Evolutionary conservation across 805 yeast genomes (phyloP), one percentile per base, ranked within the genome.

Genomic region (Sugiyamaella smithiae): DNA sequence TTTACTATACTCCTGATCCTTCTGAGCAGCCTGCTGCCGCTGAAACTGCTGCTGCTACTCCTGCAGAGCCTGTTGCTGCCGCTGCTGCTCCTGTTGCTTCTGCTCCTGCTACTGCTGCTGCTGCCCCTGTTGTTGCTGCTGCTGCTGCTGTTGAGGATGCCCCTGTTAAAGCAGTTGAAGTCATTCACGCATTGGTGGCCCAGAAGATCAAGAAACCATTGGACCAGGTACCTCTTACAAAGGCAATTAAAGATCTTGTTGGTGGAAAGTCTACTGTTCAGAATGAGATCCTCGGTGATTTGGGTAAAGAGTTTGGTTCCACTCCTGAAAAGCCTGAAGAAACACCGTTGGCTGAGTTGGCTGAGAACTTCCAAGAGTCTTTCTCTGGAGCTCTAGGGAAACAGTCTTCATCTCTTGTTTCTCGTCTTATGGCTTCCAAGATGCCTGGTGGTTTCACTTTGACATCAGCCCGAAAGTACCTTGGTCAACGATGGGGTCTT

Each of bases 311-410:
- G 73, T 93, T 93, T 65, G 97, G 98, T 62, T 72, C 93, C 40
- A 90, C 97, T 43, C 99, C 99, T 37, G 99, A 93, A 72, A 93
- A 93, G 72, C 97, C 99, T 54, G 99, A 93, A 73, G 99, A 93
- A 66, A 86, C 96, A 37, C 99, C 99, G 54, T 78, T 93, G 60
- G 86, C 81, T 65, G 99, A 93, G 71, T 81, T 93, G 67, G 97
- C 98, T 43, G 98, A 88, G 65, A 83, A 80, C 62, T 88, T 93
- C 80, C 97, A 91, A 74, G 96, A 88, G 57, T 74, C 90, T 23
- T 93, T 88, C 75, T 66, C 73, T 57, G 98, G 98, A 59, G 77
- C 81, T 57, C 79, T 93, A 58, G 99, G 99, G 68, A 93, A 93
- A 70, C 96, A 90, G 64, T 85, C 98, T 1, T 72, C 89, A 32